These are phyloP conservation scores for Yueomyces sinensis DNA, from an alignment of 805 yeast genomes.

Conservation along the genomic window DNA sequence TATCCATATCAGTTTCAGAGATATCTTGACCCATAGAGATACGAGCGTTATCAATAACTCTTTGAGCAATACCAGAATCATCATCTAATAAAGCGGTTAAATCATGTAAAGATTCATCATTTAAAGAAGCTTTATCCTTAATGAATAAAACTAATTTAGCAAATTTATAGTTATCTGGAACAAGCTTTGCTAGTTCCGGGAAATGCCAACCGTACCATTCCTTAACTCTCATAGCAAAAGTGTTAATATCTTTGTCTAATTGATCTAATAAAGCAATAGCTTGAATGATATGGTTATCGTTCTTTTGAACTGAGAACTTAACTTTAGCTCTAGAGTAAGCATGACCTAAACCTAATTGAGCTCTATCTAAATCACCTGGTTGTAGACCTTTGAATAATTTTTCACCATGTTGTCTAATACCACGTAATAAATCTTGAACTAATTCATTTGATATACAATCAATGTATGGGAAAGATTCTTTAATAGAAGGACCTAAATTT, in stretches of 20 bases:
- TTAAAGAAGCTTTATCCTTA: conserved; percentile 73
- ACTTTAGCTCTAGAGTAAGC: conserved; percentile 99
- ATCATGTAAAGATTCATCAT: conserved; percentile 76
- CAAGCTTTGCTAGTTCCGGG: conserved; percentile 90
- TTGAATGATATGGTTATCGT: conserved; percentile 97
- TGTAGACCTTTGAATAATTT: conserved; percentile 85
- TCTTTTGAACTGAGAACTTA: conserved; percentile 96
- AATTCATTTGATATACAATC: conserved; percentile 86
- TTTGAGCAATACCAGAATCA: conserved; percentile 85
- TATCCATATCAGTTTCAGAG: conserved; percentile 86
- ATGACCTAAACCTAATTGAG: conserved; percentile 97
- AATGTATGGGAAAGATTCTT: conserved; percentile 76
- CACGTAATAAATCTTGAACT: conserved; percentile 91
- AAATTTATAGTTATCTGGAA: conserved; percentile 75
- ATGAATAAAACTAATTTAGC: conserved; percentile 75
- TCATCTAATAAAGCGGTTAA: conserved; percentile 76
- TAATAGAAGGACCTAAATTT: conserved; percentile 92
- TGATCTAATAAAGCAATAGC: conserved; percentile 96
- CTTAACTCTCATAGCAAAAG: conserved; percentile 92
- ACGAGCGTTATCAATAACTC: conserved; percentile 86
- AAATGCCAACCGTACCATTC: conserved; percentile 99
- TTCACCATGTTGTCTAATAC: conserved; percentile 80
- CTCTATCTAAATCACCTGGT: conserved; percentile 92
- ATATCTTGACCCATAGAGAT: conserved; percentile 99
- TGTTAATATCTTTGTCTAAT: conserved; percentile 95